Evolutionary conservation across 495 filamentous ascomycete species (phyloP).

Genomic region (Lichina pygmaea): DNA sequence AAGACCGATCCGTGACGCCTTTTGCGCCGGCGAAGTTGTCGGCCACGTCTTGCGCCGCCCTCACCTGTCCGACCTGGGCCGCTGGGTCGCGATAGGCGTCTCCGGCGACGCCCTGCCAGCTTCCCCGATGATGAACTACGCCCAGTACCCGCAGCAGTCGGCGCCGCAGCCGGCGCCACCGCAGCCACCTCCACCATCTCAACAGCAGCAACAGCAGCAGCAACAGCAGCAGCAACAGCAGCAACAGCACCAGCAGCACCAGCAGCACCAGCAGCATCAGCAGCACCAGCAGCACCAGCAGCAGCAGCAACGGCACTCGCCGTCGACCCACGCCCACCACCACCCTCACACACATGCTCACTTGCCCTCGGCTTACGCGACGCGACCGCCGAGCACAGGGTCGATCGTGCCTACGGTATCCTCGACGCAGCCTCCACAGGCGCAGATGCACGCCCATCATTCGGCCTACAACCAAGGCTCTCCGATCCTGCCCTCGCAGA

Average conservation of each 20-base stretch:
- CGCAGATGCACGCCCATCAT: constrained; percentile 21
- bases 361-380: neutral
- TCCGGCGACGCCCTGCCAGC: no score
- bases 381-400: neutral
- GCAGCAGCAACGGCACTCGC: neutral
- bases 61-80: no score
- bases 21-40: no score
- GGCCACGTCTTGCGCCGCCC: no score
- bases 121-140: neutral
- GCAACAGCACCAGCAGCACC: neutral
- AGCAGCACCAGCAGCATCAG: neutral
- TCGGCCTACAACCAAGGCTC: constrained; percentile 25
- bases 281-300: no score
- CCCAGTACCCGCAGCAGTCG: neutral
- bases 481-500: constrained; percentile 27
- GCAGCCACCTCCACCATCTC: no score
- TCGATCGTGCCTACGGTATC: constrained; percentile 3
- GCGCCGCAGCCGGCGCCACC: neutral
- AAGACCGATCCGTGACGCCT: no score
- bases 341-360: neutral
- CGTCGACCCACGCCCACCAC: neutral
- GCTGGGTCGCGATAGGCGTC: no score
- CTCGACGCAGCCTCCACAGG: constrained; percentile 23
- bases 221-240: neutral
- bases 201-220: no score